Base-by-base conservation (phyloP, 2,329 filamentous ascomycete genomes). In the Colletotrichum limetticola region DNA sequence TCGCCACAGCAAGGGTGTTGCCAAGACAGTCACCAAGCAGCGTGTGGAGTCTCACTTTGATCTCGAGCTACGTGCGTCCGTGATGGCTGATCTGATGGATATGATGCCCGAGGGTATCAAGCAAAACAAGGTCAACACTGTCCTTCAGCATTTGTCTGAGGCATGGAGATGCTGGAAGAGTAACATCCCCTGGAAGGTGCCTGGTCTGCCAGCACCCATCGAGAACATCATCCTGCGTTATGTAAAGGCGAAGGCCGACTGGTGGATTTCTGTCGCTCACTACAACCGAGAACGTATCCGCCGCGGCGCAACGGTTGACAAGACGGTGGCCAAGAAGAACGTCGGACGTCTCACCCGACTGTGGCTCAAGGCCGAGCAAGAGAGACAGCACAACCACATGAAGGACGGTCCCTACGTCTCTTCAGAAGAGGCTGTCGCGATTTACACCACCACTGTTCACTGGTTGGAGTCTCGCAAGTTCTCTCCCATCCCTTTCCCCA, bases 101-200 rank as follows among this genome's bases (percentile, higher is more conserved):
- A 99, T 99, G 97, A 99, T 99, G 97, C 97, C 97, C 0, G 97
- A 99, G 82, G 97, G 97, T 76, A 98, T 99, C 86, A 98, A 98
- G 83, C 97, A 99, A 82, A 99, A 97, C 86, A 99, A 99, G 85
- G 95, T 99, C 83, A 98, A 99, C 83, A 98, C 95, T 1, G 96
- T 99, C 57, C 86, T 99, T 66, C 97, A 98, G 80, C 97, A 99
- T 88, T 85, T 99, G 55, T 98, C 96, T 0, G 97, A 99, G 85
- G 97, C 97, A 16, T 99, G 97, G 97, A 91, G 97, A 85, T 99
- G 97, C 86, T 99, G 97, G 97, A 99, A 99, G 92, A 98, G 95
- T 85, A 99, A 99, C 80, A 99, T 99, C 77, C 97, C 97, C 0
- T 99, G 97, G 97, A 99, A 99, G 86, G 97, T 99, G 3, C 97